Conservation (phyloP, 2,329 filamentous ascomycete species). For the Zymoseptoria brevis region DNA sequence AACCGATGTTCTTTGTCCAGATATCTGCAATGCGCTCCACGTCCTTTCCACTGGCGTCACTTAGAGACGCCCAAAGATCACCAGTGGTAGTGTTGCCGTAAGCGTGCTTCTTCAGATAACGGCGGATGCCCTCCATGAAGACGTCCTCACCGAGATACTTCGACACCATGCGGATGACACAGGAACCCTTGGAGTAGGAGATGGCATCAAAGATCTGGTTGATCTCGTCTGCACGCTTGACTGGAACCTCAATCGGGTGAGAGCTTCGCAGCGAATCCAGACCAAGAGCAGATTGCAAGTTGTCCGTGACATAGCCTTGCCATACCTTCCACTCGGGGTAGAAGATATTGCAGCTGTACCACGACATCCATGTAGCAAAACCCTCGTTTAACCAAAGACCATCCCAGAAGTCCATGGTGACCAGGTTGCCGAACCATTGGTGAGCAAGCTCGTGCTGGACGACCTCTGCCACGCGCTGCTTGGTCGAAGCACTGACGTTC, state of each 20-base stretch:
- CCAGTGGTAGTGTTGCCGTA: conserved; percentile 89
- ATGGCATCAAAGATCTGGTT: conserved; percentile 98
- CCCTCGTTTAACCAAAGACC: conserved; percentile 94
- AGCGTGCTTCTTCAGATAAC: conserved; percentile 92
- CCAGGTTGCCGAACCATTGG: conserved; percentile 96
- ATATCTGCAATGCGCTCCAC: conserved; percentile 86
- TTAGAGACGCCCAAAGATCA: conserved; percentile 82
- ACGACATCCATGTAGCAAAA: conserved; percentile 86
- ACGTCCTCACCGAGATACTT: conserved; percentile 87
- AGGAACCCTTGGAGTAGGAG: conserved; percentile 94
- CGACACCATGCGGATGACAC: conserved; percentile 93
- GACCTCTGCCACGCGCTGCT: conserved; percentile 88
- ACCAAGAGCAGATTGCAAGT: conserved; percentile 75
- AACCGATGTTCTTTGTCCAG: conserved; percentile 96
- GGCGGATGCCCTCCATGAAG: conserved; percentile 85
- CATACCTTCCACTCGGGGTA: conserved; percentile 98
- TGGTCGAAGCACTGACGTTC: conserved; percentile 77
- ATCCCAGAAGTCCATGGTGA: conserved; percentile 99
- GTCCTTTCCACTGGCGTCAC: conserved; percentile 82
- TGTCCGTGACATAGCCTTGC: conserved; percentile 91
- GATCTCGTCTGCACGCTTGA: conserved; percentile 90
- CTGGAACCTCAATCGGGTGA: conserved; percentile 91
- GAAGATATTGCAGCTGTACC: conserved; percentile 90
- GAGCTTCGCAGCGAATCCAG: conserved; percentile 89
- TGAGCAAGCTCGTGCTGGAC: conserved; percentile 96